A percentile compares a stretch with the other conserved stretches of the same genome.
phyloP scores from a whole-genome alignment of 139 green algal genomes.

The Prasinococcaceae sp. region DNA sequence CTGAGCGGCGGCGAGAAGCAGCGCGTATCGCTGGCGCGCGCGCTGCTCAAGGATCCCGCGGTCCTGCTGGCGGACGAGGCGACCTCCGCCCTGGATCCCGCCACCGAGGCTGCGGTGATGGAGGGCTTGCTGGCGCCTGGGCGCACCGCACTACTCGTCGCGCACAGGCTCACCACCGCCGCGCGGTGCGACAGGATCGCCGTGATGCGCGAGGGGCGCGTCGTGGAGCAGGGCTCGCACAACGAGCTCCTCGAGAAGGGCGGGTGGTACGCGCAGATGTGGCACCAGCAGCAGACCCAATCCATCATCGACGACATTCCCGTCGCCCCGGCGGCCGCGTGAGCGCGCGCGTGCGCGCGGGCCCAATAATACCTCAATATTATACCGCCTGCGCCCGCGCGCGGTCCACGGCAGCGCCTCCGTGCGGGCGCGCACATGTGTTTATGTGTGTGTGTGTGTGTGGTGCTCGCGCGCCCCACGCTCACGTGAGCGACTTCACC shows the following conservation, averaged over 20 bases:
- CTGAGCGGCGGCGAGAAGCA: conserved; percentile 90
- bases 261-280: conserved; percentile 21
- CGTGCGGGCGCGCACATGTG: too few species aligned
- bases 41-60: conserved; percentile 55
- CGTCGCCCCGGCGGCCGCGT: too few species aligned
- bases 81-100: conserved; percentile 72
- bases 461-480: too few species aligned
- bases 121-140: conserved; percentile 6
- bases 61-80: conserved; percentile 87
- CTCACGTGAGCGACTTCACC: too few species aligned
- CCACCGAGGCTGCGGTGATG: conserved; percentile 38
- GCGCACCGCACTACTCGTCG: conserved; percentile 75
- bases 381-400: too few species aligned
- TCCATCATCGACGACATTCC: too few species aligned
- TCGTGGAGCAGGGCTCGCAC: conserved; percentile 62
- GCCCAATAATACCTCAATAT: too few species aligned
- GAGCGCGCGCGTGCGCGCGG: too few species aligned
- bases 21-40: conserved; percentile 72
- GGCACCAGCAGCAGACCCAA: conserved; percentile 15
- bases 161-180: conserved; percentile 72
- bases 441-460: too few species aligned
- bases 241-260: conserved; percentile 40
- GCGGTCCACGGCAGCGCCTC: too few species aligned
- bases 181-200: conserved; percentile 49
- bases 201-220: conserved; percentile 61